Evolutionary conservation across 1,139 yeast species (phyloP), one percentile per base, ranked within the genome.

Genomic region (Kodamaea fungicola): DNA sequence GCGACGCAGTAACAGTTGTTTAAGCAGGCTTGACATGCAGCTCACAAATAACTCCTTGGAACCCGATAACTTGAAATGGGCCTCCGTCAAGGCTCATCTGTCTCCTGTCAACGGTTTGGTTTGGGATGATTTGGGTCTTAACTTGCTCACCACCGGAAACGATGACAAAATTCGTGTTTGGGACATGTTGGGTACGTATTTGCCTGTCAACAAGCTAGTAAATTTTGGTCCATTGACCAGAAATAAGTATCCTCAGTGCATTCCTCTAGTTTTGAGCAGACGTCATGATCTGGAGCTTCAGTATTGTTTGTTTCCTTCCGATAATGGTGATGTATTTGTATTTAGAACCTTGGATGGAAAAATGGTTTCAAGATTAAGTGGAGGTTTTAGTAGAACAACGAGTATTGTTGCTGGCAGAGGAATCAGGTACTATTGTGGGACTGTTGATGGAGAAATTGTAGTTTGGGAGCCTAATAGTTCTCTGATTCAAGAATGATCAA

Each of bases 221-320:
- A 86, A 85, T 49, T 87, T 82, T 55, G 95, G 95, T 0, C 95
- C 95, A 0, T 63, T 83, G 39, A 77, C 88, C 2, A 67, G 90
- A 41, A 84, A 86, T 54, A 77, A 80, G 46, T 64, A 75, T 33
- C 67, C 72, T 10, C 81, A 74, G 43, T 62, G 67, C 8, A 59
- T 74, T 0, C 75, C 78, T 4, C 51, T 76, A 39, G 54, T 70
- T 22, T 50, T 76, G 3, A 75, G 70, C 37, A 72, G 78, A 2
- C 47, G 55, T 1, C 42, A 52, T 10, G 82, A 78, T 58, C 64
- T 76, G 13, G 77, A 73, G 41, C 52, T 74, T 28, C 83, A 79
- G 42, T 73, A 78, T 50, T 57, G 86, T 31, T 63, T 87, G 54
- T 79, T 78, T 48, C 88, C 94, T 3, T 75, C 92, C 0, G 96